These are phyloP conservation scores for Aspergillus oerlinghausenensis DNA, from an alignment of 2,329 filamentous ascomycete species.

Conservation along the genomic window DNA sequence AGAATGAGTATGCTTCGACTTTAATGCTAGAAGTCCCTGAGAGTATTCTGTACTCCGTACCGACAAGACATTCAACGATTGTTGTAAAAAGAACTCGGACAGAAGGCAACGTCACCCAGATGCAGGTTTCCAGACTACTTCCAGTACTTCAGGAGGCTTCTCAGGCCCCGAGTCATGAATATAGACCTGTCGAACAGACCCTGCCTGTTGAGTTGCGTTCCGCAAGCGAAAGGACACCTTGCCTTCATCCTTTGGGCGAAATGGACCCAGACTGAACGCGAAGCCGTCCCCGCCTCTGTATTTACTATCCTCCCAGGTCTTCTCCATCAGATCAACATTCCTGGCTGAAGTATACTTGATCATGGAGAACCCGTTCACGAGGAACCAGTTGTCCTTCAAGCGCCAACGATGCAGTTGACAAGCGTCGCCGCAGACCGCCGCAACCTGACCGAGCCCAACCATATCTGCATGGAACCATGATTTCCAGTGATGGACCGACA, in stretches of 20 bases:
- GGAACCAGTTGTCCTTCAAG: constrained; percentile 35
- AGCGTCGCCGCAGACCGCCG: constrained; percentile 45
- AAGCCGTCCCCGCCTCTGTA: constrained; percentile 36
- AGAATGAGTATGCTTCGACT: not conserved
- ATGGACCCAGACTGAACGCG: constrained; percentile 48
- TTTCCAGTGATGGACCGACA: constrained; percentile 57
- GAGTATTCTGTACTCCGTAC: not conserved
- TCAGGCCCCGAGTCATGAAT: constrained; percentile 30
- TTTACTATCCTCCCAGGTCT: constrained; percentile 46
- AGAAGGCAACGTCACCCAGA: not conserved
- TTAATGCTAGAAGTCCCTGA: not conserved
- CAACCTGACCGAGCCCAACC: constrained; percentile 43
- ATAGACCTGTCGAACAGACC: constrained; percentile 49
- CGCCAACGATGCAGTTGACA: constrained; percentile 52
- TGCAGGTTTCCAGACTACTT: constrained; percentile 18
- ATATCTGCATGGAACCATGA: constrained; percentile 47
- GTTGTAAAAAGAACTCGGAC: not conserved
- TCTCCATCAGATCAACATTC: constrained; percentile 42
- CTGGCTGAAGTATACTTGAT: constrained; percentile 43
- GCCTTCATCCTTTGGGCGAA: constrained; percentile 33
- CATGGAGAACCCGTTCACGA: constrained; percentile 55
- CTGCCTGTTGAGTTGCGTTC: constrained; percentile 37
- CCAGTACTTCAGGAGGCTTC: constrained; percentile 15
- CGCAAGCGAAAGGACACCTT: constrained; percentile 49
- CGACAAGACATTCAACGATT: no score